A percentile compares a stretch with the other conserved stretches of the same genome.
These are phyloP conservation scores for Pilatotrama ljubarskyi DNA, from an alignment of 768 basidiomycete genomes.

Conservation along the genomic window DNA sequence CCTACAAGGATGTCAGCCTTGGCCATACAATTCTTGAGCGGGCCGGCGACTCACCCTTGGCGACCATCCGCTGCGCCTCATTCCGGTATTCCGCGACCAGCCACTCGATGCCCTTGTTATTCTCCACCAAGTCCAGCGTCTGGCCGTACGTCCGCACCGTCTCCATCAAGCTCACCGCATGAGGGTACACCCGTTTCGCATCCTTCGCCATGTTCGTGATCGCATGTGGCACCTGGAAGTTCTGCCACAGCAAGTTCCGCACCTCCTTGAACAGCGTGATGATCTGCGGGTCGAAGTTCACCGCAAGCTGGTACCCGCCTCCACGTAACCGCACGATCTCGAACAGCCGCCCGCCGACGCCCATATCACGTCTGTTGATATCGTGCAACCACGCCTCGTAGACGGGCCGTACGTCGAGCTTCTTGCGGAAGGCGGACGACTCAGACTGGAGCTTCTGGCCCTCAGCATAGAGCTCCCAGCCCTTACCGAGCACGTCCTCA, in stretches of 20 bases:
- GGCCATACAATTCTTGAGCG: background rate
- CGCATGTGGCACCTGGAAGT: conserved; percentile 92
- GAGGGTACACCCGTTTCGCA: conserved; percentile 96
- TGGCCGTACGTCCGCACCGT: conserved; percentile 98
- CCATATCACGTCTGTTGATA: conserved; percentile 90
- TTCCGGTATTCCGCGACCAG: conserved; percentile 93
- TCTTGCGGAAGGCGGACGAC: conserved; percentile 87
- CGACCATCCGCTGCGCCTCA: conserved; percentile 91
- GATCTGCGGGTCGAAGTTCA: conserved; percentile 98
- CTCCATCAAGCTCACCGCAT: conserved; percentile 98
- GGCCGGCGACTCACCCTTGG: conserved; percentile 59
- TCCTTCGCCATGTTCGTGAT: conserved; percentile 98
- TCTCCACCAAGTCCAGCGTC: conserved; percentile 88
- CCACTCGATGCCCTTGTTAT: conserved; percentile 90
- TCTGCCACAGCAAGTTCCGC: conserved; percentile 91
- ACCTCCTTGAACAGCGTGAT: conserved; percentile 99
- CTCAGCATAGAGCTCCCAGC: conserved; percentile 99
- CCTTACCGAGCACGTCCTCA: conserved; percentile 96
- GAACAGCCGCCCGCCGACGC: conserved; percentile 88
- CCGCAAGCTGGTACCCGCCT: conserved; percentile 82
- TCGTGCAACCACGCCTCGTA: conserved; percentile 97
- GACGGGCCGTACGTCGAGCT: conserved; percentile 91
- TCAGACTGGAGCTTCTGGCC: conserved; percentile 97
- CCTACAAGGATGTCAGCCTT: conserved; percentile 45
- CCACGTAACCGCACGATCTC: conserved; percentile 81